Percentiles rank a stretch among this genome's conserved stretches.
These are phyloP conservation scores for Vigna radiata DNA, from an alignment of 306 rosid genomes.

Conservation along the genomic window DNA sequence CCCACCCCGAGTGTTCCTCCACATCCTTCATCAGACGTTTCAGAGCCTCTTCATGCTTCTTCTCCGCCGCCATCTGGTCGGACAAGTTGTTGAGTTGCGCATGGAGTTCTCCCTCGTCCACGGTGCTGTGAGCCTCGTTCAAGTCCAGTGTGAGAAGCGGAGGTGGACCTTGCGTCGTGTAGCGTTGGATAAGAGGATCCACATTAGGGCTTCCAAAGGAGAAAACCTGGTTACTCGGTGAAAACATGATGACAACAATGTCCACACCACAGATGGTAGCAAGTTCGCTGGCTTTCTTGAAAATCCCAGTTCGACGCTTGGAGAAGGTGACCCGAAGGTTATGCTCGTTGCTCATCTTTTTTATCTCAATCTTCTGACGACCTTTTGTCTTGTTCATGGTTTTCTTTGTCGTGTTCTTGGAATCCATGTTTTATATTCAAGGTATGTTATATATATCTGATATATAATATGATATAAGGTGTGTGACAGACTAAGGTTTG, in stretches of 20 bases:
- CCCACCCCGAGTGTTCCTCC: not conserved
- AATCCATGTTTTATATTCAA: not conserved
- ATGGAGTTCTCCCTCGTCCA: not conserved
- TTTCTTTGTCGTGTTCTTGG: not conserved
- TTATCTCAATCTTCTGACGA: slow-evolving; percentile 1
- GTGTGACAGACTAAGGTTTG: not conserved
- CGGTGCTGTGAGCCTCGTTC: not conserved
- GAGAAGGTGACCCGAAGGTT: not conserved
- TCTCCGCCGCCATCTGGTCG: not conserved
- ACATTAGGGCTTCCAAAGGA: not conserved
- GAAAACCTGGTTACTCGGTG: not conserved
- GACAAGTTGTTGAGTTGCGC: not conserved
- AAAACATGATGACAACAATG: not conserved
- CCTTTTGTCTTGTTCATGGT: not conserved
- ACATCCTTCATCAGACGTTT: not conserved
- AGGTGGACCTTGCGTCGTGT: not conserved
- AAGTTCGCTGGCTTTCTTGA: not conserved
- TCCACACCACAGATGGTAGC: not conserved
- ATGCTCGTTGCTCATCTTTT: not conserved
- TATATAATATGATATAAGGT: not conserved
- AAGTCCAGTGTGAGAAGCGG: not conserved
- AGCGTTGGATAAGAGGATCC: not conserved
- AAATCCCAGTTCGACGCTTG: not conserved
- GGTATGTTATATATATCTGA: not conserved
- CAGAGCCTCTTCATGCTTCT: not conserved